Evolutionary conservation across 331 rosid genomes (phyloP).

Genomic region (Quercus lobata): DNA sequence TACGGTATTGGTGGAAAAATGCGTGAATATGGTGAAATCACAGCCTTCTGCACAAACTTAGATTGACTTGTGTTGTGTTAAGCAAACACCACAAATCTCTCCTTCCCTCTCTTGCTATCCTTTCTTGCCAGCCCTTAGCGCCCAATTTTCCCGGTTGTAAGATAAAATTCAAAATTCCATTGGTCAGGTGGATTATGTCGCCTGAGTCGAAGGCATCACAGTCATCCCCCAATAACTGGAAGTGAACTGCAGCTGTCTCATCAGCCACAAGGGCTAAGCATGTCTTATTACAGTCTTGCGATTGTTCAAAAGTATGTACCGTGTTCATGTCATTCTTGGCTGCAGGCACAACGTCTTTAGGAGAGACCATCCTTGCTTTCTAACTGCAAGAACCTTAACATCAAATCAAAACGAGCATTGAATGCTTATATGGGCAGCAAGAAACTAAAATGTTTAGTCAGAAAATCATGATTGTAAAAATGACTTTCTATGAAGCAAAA

Average conservation of each 20-base stretch:
- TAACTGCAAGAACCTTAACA: background rate
- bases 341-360: constrained; percentile 64
- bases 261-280: constrained; percentile 65
- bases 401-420: background rate
- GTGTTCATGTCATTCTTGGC: constrained; percentile 74
- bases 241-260: constrained; percentile 72
- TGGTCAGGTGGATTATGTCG: constrained; percentile 36
- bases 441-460: too few relatives aligned
- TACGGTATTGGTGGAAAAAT: constrained; percentile 51
- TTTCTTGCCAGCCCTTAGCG: constrained; percentile 74
- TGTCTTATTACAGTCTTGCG: constrained; percentile 37
- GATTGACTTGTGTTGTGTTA: constrained; percentile 37
- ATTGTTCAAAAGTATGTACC: constrained; percentile 69
- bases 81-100: constrained; percentile 23
- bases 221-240: constrained; percentile 80
- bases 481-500: too few relatives aligned
- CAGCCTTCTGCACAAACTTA: constrained; percentile 37
- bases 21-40: constrained; percentile 55
- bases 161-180: constrained; percentile 57
- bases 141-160: constrained; percentile 38
- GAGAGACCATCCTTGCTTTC: constrained; percentile 26
- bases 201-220: constrained; percentile 51
- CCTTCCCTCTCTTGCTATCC: constrained; percentile 66
- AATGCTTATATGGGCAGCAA: background rate
- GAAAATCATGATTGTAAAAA: too few relatives aligned